Percentiles rank a stretch among this genome's conserved stretches.
Evolutionary conservation across 1,284 basidiomycete genomes (phyloP).

Genomic region (Porogramme epimiltina): DNA sequence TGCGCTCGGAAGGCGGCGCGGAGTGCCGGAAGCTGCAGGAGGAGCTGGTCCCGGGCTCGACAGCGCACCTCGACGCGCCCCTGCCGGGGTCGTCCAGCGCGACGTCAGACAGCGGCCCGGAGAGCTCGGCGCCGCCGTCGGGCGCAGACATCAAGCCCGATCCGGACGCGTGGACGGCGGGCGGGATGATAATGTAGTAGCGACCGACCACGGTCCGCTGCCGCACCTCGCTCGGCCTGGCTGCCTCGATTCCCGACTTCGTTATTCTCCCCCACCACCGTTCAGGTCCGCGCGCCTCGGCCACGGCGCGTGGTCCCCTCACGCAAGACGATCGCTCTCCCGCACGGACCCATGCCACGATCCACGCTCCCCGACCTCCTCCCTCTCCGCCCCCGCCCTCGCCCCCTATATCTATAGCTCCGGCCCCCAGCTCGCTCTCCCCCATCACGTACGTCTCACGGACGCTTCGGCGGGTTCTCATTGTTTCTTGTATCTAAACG

Average conservation of each 20-base stretch:
- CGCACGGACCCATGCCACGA: too few relatives aligned
- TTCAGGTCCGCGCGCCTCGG: not conserved
- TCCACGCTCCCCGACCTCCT: too few relatives aligned
- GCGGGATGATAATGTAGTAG: constrained; percentile 27
- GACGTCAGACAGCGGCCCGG: constrained; percentile 17
- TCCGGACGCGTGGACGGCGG: constrained; percentile 23
- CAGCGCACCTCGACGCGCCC: constrained; percentile 21
- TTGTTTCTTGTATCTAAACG: constrained; percentile 15
- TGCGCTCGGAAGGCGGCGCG: constrained; percentile 58
- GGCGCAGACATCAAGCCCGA: constrained; percentile 26
- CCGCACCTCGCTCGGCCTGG: not conserved
- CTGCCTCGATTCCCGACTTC: not conserved
- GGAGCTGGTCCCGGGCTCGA: constrained; percentile 28
- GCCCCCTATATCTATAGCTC: constrained; percentile 20
- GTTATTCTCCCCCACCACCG: too few relatives aligned
- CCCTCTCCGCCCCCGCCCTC: not conserved
- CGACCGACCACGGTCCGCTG: not conserved
- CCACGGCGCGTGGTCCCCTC: not conserved
- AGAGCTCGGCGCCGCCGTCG: constrained; percentile 18
- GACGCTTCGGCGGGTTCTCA: constrained; percentile 22
- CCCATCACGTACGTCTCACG: constrained; percentile 13
- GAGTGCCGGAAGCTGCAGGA: constrained; percentile 49
- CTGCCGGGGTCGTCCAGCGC: not conserved
- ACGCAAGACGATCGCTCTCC: too few relatives aligned
- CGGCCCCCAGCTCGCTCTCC: constrained; percentile 11